A percentile compares a stretch with the other conserved stretches of the same genome.
Evolutionary conservation across 345 rosid genomes (phyloP).

Genomic region (Citrus medica): DNA sequence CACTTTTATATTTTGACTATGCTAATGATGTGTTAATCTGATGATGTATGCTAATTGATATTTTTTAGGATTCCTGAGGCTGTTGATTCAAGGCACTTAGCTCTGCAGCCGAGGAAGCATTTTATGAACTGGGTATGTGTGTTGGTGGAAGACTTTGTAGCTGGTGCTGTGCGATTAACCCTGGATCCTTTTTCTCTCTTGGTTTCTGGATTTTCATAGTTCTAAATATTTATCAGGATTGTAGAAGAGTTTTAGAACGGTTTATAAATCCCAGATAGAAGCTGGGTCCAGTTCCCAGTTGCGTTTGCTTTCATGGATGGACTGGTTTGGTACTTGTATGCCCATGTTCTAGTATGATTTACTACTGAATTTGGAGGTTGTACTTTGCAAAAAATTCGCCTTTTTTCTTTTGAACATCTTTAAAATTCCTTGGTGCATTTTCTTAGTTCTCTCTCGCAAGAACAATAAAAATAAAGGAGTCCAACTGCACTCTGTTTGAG

Average conservation of each 20-base stretch:
- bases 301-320: slow-evolving; percentile 23
- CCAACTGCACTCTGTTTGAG: neutral
- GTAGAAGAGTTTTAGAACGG: slow-evolving; percentile 27
- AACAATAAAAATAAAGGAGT: slow-evolving; percentile 18
- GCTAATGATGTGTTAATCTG: neutral
- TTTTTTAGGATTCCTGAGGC: slow-evolving; percentile 24
- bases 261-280: slow-evolving; percentile 21
- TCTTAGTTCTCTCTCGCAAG: neutral
- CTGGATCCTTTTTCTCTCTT: slow-evolving; percentile 28
- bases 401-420: neutral
- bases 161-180: slow-evolving; percentile 34
- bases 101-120: slow-evolving; percentile 12
- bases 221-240: slow-evolving; percentile 32
- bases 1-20: neutral
- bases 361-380: slow-evolving; percentile 23
- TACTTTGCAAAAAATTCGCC: slow-evolving; percentile 8
- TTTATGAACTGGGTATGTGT: slow-evolving; percentile 18
- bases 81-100: slow-evolving; percentile 5
- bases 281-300: slow-evolving; percentile 22
- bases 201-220: slow-evolving; percentile 30
- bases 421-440: neutral
- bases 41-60: neutral
- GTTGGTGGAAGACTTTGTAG: slow-evolving; percentile 22
- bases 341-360: slow-evolving; percentile 9
- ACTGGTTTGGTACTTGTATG: slow-evolving; percentile 25